Evolutionary conservation across 192 early-diverging fungal species (phyloP).

Genomic region (Podila verticillata): DNA sequence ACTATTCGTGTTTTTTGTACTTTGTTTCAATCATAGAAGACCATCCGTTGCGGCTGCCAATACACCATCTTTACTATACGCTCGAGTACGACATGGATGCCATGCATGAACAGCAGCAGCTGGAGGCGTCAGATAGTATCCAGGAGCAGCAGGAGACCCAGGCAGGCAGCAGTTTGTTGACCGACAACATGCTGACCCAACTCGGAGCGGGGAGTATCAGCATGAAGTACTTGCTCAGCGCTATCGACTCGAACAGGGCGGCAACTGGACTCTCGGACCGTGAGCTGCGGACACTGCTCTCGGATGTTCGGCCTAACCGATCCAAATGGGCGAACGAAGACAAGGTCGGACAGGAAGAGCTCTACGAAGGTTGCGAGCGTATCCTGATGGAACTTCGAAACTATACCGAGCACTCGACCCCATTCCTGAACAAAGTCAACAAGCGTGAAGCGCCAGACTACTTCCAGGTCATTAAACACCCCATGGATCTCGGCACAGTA

Average conservation of each 20-base stretch:
- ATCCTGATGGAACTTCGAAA: slow-evolving; percentile 83
- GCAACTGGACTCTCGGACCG: slow-evolving; percentile 70
- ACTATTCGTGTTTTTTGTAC: neutral
- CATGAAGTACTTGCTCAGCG: slow-evolving; percentile 78
- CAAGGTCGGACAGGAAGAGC: slow-evolving; percentile 86
- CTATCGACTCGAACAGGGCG: slow-evolving; percentile 76
- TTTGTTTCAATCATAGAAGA: slow-evolving; percentile 15
- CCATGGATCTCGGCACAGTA: slow-evolving; percentile 96
- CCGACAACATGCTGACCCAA: slow-evolving; percentile 28
- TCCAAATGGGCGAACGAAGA: slow-evolving; percentile 93
- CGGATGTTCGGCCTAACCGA: slow-evolving; percentile 80
- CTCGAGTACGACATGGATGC: slow-evolving; percentile 71
- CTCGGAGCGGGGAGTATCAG: slow-evolving; percentile 32
- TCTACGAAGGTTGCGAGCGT: slow-evolving; percentile 92
- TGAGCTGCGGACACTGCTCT: slow-evolving; percentile 78
- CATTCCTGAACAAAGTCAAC: slow-evolving; percentile 89
- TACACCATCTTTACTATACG: slow-evolving; percentile 74
- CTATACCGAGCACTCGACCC: slow-evolving; percentile 80
- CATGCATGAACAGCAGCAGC: slow-evolving; percentile 60
- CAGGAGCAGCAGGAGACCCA: slow-evolving; percentile 38
- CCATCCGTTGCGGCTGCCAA: slow-evolving; percentile 45
- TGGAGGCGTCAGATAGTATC: slow-evolving; percentile 46
- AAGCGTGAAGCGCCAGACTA: slow-evolving; percentile 94
- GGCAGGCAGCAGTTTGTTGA: slow-evolving; percentile 18
- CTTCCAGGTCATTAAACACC: slow-evolving; percentile 85